Percentiles rank a stretch among this genome's conserved stretches.
Conservation (phyloP, 768 basidiomycete genomes). For the Lepiota brunneoincarnata region DNA sequence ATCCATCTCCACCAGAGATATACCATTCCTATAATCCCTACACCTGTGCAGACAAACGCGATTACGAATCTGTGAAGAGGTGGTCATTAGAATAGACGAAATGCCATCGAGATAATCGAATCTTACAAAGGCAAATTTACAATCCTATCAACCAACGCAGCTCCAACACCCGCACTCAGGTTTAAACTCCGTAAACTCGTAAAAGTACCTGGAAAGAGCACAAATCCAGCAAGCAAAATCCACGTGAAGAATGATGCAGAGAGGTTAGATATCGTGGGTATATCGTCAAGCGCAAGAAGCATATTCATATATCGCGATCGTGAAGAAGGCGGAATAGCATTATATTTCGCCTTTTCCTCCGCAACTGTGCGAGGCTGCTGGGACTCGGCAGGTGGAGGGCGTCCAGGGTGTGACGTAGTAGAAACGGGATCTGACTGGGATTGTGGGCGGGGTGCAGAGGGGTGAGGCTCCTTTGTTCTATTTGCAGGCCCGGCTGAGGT, state of each 20-base stretch:
- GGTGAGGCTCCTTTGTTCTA: no score
- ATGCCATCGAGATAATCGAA: neutral
- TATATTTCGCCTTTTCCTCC: constrained; percentile 10
- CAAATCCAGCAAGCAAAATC: constrained; percentile 60
- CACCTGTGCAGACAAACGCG: constrained; percentile 52
- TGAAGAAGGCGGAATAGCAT: constrained; percentile 6
- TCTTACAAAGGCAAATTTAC: constrained; percentile 46
- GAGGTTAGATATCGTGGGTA: constrained; percentile 47
- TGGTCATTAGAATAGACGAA: neutral
- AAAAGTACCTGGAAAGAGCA: constrained; percentile 64
- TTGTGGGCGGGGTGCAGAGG: neutral
- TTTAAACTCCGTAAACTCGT: constrained; percentile 38
- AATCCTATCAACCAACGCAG: constrained; percentile 32
- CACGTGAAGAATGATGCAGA: constrained; percentile 60
- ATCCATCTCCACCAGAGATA: constrained; percentile 62
- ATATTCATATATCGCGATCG: constrained; percentile 53
- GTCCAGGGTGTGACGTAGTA: neutral
- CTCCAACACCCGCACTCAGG: constrained; percentile 26
- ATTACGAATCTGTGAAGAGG: constrained; percentile 42
- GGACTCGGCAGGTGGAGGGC: constrained; percentile 1
- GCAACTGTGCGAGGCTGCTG: constrained; percentile 8
- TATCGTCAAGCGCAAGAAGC: constrained; percentile 58
- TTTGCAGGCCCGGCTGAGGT: no score
- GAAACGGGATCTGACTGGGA: neutral
- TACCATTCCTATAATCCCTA: constrained; percentile 52